phyloP scores from a whole-genome alignment of 2,329 filamentous ascomycete species.

The Capronia americana region DNA sequence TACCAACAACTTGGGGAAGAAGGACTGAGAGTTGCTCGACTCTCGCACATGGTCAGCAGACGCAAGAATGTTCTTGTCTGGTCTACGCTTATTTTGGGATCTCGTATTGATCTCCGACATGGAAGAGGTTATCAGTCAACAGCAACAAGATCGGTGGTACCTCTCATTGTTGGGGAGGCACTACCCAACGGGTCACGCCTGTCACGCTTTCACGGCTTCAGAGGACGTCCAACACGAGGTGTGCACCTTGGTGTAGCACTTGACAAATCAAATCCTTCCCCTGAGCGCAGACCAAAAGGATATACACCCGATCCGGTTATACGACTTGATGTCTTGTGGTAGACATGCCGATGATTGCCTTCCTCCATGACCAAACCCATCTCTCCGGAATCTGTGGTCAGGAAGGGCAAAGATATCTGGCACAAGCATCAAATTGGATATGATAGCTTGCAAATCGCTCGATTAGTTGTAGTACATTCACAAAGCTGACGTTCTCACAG shows the following conservation, averaged over 20 bases:
- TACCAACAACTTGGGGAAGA: conserved; percentile 35
- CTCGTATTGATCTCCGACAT: neutral
- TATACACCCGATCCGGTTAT: neutral
- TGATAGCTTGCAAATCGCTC: no score
- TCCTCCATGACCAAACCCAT: no score
- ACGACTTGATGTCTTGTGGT: neutral
- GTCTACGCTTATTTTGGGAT: neutral
- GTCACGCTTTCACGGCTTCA: no score
- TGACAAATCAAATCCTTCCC: neutral
- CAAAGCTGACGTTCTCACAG: no score
- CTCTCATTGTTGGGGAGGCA: neutral
- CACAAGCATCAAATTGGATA: no score
- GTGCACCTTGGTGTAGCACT: neutral
- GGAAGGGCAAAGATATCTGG: no score
- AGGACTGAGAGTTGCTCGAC: conserved; percentile 33
- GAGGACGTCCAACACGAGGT: neutral
- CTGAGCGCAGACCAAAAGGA: neutral
- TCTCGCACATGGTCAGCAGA: neutral
- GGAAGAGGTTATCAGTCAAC: neutral
- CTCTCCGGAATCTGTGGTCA: no score
- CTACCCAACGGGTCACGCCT: neutral
- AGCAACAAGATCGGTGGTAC: neutral
- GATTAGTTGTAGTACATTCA: no score
- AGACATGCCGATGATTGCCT: no score
- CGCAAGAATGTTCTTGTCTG: neutral